A percentile compares a stretch with the other conserved stretches of the same genome.
Conservation (phyloP, 805 yeast genomes). For the Brettanomyces bruxellensis region DNA sequence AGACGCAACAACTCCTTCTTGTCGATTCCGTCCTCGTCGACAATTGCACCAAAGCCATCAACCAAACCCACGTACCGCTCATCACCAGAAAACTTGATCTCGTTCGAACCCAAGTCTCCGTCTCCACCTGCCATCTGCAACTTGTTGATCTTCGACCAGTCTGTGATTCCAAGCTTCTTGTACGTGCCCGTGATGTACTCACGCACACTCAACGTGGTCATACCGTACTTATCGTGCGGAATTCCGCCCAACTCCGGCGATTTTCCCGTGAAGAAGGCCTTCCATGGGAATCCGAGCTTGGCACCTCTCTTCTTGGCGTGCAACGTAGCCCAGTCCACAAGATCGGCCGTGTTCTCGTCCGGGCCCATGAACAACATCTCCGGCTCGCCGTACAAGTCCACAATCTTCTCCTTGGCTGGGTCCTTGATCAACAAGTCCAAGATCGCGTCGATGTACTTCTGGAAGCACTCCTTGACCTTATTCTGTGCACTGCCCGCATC, state of each 20-base stretch:
- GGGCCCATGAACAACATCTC: conserved; percentile 97
- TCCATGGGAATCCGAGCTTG: conserved; percentile 73
- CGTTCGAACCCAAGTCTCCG: conserved; percentile 96
- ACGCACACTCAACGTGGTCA: conserved; percentile 93
- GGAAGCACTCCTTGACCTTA: conserved; percentile 75
- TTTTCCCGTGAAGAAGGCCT: conserved; percentile 95
- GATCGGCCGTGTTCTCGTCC: conserved; percentile 96
- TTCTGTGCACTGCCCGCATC: conserved; percentile 66
- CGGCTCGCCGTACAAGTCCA: conserved; percentile 73
- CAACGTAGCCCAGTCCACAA: conserved; percentile 94
- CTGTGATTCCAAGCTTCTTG: conserved; percentile 58
- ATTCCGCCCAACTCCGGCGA: conserved; percentile 89
- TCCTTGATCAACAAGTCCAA: conserved; percentile 75
- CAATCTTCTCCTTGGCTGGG: conserved; percentile 64
- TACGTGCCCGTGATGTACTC: conserved; percentile 85
- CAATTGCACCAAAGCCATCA: conserved; percentile 93
- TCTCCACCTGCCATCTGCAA: conserved; percentile 99
- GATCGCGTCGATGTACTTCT: conserved; percentile 86
- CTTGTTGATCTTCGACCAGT: conserved; percentile 53
- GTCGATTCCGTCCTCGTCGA: conserved; percentile 85
- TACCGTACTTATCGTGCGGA: conserved; percentile 96
- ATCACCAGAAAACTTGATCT: conserved; percentile 73
- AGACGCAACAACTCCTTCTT: conserved; percentile 68
- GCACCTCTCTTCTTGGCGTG: conserved; percentile 92
- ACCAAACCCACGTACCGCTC: conserved; percentile 84